Base-by-base conservation (phyloP, 257 asterid species). In the Nicotiana undulata region DNA sequence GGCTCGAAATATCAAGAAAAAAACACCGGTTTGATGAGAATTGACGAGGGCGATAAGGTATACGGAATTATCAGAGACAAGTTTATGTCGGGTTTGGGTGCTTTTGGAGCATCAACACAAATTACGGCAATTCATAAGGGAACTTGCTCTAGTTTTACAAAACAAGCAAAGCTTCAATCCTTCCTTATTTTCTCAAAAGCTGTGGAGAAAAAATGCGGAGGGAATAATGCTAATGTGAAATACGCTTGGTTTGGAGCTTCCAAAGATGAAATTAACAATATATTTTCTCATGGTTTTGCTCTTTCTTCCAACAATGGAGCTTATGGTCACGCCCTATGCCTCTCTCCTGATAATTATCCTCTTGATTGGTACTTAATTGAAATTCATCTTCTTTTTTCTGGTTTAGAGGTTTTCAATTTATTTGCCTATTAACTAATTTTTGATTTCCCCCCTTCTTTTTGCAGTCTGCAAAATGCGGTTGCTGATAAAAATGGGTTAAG, bases 401-500 rank as follows among this genome's bases (percentile, higher is more conserved):
- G 3, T 29, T 3, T 32, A 9, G 31, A 12, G 20, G 26, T 17
- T 20, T 1, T 40, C 0, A 18, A 9, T 52, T 5, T 29, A 1
- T 56, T 24, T 37, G 0, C 13, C 24, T 60, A 8, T 16, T 44
- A 63, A 17, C n/a, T 44, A 22, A 18, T 66, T 63, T 44, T n/a
- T 32, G 53, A 58, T 0, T 56, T 17, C 2, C n/a, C n/a, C n/a
- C n/a, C n/a, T 26, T 4, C 13, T 24, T 78, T 1, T 7, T 63
- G 82, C 82, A 86, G 89, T 17, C 13, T 80, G 59, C 79, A 83
- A 24, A 65, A 22, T 34, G 82, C 87, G 16, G 83, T 60, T 17
- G 63, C 31, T 26, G 88, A 86, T 77, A 82, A 82, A 56, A 80
- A 82, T 56, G 89, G 88, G 5, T 4, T 80, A 4, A 74, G 80